Conservation (phyloP, 1,139 yeast species). For the Debaryomyces sp. region DNA sequence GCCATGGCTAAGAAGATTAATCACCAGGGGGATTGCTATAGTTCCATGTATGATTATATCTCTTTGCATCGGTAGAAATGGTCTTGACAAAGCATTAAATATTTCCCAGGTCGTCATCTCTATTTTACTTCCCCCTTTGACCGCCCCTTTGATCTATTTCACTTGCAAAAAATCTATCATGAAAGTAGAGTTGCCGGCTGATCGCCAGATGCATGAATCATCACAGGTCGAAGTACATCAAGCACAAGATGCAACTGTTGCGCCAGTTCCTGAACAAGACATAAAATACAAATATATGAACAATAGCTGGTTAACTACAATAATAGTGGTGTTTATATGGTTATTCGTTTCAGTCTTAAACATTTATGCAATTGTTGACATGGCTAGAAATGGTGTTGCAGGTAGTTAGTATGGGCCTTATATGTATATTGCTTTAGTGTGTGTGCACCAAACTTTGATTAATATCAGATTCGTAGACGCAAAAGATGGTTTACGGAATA, state of each 20-base stretch:
- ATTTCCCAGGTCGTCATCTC: slow-evolving; percentile 79
- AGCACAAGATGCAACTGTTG: slow-evolving; percentile 9
- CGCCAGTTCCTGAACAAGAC: slow-evolving; percentile 12
- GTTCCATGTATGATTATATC: slow-evolving; percentile 72
- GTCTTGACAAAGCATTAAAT: slow-evolving; percentile 65
- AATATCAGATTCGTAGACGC: not conserved
- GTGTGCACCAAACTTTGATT: not conserved
- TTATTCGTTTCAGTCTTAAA: slow-evolving; percentile 64
- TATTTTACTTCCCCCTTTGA: slow-evolving; percentile 68
- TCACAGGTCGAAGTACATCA: slow-evolving; percentile 11
- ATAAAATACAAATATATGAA: slow-evolving; percentile 50
- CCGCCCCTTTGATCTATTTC: slow-evolving; percentile 78
- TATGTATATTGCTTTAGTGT: not conserved
- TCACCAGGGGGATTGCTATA: slow-evolving; percentile 71
- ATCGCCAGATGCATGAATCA: slow-evolving; percentile 11
- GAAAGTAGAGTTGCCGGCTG: slow-evolving; percentile 46
- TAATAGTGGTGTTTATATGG: slow-evolving; percentile 57
- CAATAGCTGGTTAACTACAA: slow-evolving; percentile 61
- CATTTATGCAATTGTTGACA: slow-evolving; percentile 68
- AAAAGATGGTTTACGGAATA: not conserved
- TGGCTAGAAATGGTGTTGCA: slow-evolving; percentile 50
- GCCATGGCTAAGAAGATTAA: slow-evolving; percentile 77
- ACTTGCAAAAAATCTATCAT: slow-evolving; percentile 66
- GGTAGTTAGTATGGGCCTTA: not conserved
- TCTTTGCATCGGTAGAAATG: slow-evolving; percentile 62